These are phyloP conservation scores for Zygosaccharomyces pseudorouxii DNA, from an alignment of 805 yeast genomes.

Conservation along the genomic window DNA sequence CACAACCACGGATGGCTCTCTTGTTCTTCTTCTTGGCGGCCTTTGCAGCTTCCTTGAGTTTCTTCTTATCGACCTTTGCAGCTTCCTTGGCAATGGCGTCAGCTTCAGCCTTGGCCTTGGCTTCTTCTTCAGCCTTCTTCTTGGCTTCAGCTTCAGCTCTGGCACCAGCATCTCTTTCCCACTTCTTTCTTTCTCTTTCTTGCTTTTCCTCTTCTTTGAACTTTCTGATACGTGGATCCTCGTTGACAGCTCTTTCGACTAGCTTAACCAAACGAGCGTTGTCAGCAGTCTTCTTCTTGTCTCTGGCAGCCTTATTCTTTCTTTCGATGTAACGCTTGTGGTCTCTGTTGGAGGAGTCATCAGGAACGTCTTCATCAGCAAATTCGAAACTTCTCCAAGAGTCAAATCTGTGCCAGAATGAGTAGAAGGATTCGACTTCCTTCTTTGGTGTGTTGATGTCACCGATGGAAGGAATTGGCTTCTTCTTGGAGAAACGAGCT, in stretches of 20 bases:
- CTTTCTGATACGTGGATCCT: constrained; percentile 91
- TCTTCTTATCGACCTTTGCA: constrained; percentile 76
- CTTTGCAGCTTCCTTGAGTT: constrained; percentile 91
- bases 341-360: constrained; percentile 98
- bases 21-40: constrained; percentile 92
- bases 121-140: constrained; percentile 83
- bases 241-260: constrained; percentile 80
- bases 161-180: constrained; percentile 98
- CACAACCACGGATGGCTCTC: constrained; percentile 76
- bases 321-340: constrained; percentile 98
- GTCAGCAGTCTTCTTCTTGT: constrained; percentile 97
- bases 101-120: constrained; percentile 70
- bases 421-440: constrained; percentile 83
- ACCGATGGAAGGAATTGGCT: constrained; percentile 86
- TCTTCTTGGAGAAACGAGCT: constrained; percentile 85
- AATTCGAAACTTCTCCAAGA: constrained; percentile 98
- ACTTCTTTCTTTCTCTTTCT: constrained; percentile 89
- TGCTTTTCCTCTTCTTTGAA: constrained; percentile 93
- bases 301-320: constrained; percentile 93
- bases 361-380: constrained; percentile 98
- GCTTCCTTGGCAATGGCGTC: constrained; percentile 58
- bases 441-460: constrained; percentile 59
- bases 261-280: constrained; percentile 81
- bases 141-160: constrained; percentile 95
- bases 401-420: constrained; percentile 89